Conservation (phyloP, 176 grass and related monocot genomes). For the Coix lacrymajobi region DNA sequence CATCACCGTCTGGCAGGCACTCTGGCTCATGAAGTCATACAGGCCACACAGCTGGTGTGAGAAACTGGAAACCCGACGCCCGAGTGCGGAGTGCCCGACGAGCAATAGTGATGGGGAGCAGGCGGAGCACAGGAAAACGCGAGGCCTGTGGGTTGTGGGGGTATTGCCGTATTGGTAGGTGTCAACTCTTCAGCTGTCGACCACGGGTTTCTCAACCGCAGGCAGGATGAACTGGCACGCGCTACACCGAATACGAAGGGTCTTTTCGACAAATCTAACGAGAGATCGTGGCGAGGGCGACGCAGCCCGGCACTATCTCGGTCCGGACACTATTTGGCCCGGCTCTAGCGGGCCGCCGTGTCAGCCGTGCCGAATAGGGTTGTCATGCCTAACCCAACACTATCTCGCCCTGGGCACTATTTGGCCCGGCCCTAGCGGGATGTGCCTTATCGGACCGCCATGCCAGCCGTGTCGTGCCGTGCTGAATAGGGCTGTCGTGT, state of each 20-base stretch:
- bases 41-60: background rate
- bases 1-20: background rate
- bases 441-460: no score
- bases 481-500: no score
- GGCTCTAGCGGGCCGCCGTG: no score
- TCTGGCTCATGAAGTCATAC: background rate
- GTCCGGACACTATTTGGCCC: no score
- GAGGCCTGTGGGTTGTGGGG: background rate
- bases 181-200: background rate
- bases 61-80: background rate
- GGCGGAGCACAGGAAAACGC: background rate
- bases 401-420: no score
- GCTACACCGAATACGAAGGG: background rate
- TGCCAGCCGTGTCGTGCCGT: no score
- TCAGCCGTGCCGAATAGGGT: no score
- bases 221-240: conserved; percentile 18
- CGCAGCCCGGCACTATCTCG: no score
- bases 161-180: background rate
- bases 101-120: background rate
- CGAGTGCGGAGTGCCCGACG: no score
- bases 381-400: no score
- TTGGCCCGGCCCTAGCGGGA: no score
- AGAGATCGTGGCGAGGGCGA: background rate
- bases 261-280: background rate
- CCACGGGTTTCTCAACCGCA: conserved; percentile 17